Evolutionary conservation across 441 rosid genomes (phyloP).

Genomic region (Gossypium trilobum): DNA sequence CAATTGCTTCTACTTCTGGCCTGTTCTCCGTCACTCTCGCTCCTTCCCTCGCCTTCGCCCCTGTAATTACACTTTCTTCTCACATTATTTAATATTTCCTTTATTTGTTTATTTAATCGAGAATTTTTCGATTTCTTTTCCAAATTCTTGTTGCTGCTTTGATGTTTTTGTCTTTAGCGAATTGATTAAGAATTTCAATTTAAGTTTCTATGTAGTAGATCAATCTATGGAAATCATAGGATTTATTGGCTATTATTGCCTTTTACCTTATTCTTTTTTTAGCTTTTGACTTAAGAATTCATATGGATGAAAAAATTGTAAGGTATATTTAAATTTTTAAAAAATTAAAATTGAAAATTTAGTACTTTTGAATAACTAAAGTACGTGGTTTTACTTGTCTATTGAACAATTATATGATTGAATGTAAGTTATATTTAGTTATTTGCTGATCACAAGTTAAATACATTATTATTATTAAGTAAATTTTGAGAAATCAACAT

Average conservation of each 20-base stretch:
- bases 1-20: slow-evolving; percentile 99
- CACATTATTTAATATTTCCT: not conserved
- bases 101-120: not conserved
- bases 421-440: not conserved
- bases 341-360: too few relatives aligned
- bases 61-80: slow-evolving; percentile 31
- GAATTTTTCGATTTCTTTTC: not conserved
- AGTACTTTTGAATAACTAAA: too few relatives aligned
- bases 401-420: not conserved
- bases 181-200: not conserved
- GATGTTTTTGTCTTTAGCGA: not conserved
- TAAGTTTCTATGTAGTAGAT: not conserved
- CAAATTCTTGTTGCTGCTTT: not conserved
- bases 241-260: not conserved
- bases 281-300: not conserved
- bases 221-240: not conserved
- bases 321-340: too few relatives aligned
- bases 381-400: not conserved
- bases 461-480: not conserved
- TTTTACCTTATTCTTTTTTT: too few relatives aligned
- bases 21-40: slow-evolving; percentile 72
- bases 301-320: not conserved
- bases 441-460: not conserved
- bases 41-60: slow-evolving; percentile 75
- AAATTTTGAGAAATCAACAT: not conserved